A percentile compares a stretch with the other conserved stretches of the same genome.
phyloP scores from a whole-genome alignment of 345 rosid genomes.

The Anastatica hierochuntica region DNA sequence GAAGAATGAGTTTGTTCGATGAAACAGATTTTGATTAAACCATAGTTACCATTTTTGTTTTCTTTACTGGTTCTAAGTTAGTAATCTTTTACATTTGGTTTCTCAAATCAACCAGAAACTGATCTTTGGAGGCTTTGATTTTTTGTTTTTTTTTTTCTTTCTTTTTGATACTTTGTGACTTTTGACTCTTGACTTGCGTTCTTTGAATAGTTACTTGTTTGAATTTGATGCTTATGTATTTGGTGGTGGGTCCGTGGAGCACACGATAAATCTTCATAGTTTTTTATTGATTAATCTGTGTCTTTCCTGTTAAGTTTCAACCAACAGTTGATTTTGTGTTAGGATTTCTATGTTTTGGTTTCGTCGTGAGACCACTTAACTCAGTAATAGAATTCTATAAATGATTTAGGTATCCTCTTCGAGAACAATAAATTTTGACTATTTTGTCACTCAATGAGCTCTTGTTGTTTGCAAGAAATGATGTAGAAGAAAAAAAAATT shows the following conservation, averaged over 20 bases:
- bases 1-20: no score
- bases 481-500: no score
- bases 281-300: not conserved
- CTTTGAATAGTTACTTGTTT: not conserved
- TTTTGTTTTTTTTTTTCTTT: not conserved
- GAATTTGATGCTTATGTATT: slow-evolving; percentile 3
- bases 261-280: not conserved
- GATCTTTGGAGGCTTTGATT: not conserved
- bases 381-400: not conserved
- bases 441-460: not conserved
- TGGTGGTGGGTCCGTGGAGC: slow-evolving; percentile 23
- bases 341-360: not conserved
- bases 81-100: not conserved
- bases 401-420: not conserved
- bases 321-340: slow-evolving; percentile 13
- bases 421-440: not conserved
- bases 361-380: slow-evolving; percentile 7
- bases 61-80: not conserved
- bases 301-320: not conserved
- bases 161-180: slow-evolving; percentile 1
- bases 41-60: not conserved
- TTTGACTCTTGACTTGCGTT: no score
- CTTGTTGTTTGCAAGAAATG: not conserved
- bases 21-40: not conserved
- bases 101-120: not conserved